Percentiles rank a stretch among this genome's conserved stretches.
These are phyloP conservation scores for Hyphodiscus sp. DNA, from an alignment of 2,329 filamentous ascomycete genomes.

Conservation along the genomic window DNA sequence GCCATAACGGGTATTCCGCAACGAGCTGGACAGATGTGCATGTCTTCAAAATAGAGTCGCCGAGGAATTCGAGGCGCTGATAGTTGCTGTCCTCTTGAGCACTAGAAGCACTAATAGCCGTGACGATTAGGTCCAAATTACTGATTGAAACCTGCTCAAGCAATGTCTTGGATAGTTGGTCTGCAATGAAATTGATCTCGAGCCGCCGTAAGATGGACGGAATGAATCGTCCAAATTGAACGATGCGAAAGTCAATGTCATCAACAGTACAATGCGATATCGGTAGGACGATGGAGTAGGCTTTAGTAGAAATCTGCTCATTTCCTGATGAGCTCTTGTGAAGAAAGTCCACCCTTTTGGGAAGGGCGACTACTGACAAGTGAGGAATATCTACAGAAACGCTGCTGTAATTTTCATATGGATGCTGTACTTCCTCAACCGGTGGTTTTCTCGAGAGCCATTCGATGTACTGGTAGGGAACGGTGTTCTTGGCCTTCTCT, in stretches of 20 bases:
- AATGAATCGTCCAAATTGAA: slow-evolving; percentile 52
- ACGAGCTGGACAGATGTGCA: slow-evolving; percentile 60
- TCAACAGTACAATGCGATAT: not conserved
- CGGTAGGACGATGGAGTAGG: not conserved
- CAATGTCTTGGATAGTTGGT: slow-evolving; percentile 49
- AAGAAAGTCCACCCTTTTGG: not conserved
- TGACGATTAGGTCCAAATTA: slow-evolving; percentile 50
- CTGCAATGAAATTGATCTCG: slow-evolving; percentile 56
- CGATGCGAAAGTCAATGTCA: slow-evolving; percentile 32
- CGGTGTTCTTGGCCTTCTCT: not conserved
- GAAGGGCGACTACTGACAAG: not conserved
- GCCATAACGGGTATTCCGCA: slow-evolving; percentile 54
- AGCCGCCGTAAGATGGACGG: slow-evolving; percentile 68
- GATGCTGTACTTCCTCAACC: not conserved
- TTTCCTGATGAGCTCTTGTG: not conserved
- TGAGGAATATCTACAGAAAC: not conserved
- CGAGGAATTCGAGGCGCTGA: slow-evolving; percentile 79
- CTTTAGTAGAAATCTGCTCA: not conserved
- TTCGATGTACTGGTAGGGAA: not conserved
- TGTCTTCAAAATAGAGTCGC: slow-evolving; percentile 77
- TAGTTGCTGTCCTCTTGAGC: slow-evolving; percentile 62
- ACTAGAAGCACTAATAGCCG: slow-evolving; percentile 62
- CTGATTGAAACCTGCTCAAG: slow-evolving; percentile 47
- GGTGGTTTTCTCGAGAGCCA: not conserved
- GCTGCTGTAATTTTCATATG: not conserved